Evolutionary conservation across 225 moss, liverwort and hornwort genomes (phyloP), one percentile per base, ranked within the genome.

Genomic region (Bryum argenteum): DNA sequence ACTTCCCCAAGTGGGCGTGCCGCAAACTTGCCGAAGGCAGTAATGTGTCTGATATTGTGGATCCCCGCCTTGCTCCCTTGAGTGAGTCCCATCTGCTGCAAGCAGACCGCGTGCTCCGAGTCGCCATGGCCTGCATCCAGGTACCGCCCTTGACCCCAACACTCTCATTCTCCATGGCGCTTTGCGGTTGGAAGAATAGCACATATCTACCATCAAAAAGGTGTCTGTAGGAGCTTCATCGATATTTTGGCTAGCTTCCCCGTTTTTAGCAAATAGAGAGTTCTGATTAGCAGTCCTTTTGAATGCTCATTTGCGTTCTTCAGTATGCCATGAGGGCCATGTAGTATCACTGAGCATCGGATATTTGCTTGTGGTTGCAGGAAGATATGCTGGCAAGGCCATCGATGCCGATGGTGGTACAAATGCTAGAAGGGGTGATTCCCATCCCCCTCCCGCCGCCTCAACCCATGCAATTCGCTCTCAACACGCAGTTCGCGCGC

Each of bases 1-100:
- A 88, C 74, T 81, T 90, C 2, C 90, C 90, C 24, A 83, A 77
- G 70, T 90, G 90, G 90, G 90, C 79, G 2, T 87, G 84, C 54
- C 74, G 69, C 65, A 78, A 80, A 61, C 53, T 81, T 1, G 72
- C 40, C 61, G 73, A 79, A 52, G 90, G 90, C 69, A 69, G 65
- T 56, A 69, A 66, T 11, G 67, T 83, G n/a, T 58, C 66, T 16
- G 90, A 85, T n/a, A 69, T 88, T 19, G 58, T 83, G 10, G 90
- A 90, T 38, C 7, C 73, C 6, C 80, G 78, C n/a, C 78, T 86
- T 18, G 23, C 41, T 48, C 57, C 60, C 8, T 38, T 75, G 69
- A 78, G 63, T 17, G 56, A 72, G 5, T 19, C 26, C 12, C 75
- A 80, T 1, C 47, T 80, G 66, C 11, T 47, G 72, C 83, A 83